These are phyloP conservation scores for Sporobolomyces phaffii DNA, from an alignment of 768 basidiomycete species.

Conservation along the genomic window DNA sequence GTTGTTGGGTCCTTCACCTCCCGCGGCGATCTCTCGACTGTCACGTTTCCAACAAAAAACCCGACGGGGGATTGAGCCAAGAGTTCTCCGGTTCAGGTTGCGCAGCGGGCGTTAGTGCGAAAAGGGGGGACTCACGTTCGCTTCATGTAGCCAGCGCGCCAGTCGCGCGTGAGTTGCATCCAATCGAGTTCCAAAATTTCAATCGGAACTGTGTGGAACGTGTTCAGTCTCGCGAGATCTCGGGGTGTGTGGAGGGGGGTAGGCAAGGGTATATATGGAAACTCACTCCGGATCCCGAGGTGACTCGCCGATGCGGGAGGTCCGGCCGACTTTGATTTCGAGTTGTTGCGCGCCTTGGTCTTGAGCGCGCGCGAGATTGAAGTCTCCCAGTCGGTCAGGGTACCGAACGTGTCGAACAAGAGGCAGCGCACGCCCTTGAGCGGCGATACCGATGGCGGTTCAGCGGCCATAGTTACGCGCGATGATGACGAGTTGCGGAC, in stretches of 20 bases:
- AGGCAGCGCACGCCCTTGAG: slow-evolving; percentile 9
- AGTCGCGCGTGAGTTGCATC: slow-evolving; percentile 6
- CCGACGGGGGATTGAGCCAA: too few species aligned
- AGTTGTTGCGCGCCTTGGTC: background rate
- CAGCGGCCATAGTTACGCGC: background rate
- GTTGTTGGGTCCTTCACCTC: slow-evolving; percentile 22
- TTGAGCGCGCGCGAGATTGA: background rate
- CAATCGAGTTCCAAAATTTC: background rate
- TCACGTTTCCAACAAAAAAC: too few species aligned
- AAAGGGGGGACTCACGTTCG: slow-evolving; percentile 29
- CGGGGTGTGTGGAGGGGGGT: background rate
- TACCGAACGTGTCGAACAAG: slow-evolving; percentile 34
- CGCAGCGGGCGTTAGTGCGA: too few species aligned
- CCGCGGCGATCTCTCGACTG: slow-evolving; percentile 31
- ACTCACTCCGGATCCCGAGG: slow-evolving; percentile 7
- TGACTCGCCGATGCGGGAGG: background rate
- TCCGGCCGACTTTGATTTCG: slow-evolving; percentile 4
- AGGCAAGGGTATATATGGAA: too few species aligned
- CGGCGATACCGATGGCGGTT: background rate
- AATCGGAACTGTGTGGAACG: background rate
- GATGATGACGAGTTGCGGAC: background rate
- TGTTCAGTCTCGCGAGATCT: background rate
- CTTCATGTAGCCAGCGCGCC: slow-evolving; percentile 28
- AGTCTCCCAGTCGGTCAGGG: slow-evolving; percentile 21
- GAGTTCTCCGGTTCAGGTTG: too few species aligned